phyloP scores from a whole-genome alignment of 2,329 filamentous ascomycete genomes.

The Colletotrichum lindemuthianum region DNA sequence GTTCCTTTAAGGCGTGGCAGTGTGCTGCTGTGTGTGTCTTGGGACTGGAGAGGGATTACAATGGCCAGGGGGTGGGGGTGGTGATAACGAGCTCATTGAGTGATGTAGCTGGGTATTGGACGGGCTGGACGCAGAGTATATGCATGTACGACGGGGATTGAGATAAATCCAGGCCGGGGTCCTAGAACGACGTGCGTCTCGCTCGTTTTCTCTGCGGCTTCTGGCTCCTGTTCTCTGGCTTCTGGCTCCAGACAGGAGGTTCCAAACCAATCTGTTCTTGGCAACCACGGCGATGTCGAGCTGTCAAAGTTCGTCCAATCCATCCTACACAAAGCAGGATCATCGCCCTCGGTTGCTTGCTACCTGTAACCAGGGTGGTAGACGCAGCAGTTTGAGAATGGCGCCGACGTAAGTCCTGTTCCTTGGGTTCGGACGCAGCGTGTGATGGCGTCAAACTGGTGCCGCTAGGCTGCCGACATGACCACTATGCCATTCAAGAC shows the following conservation, averaged over 20 bases:
- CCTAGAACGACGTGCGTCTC: constrained; percentile 22
- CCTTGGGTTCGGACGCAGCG: constrained; percentile 15
- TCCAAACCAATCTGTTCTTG: constrained; percentile 6
- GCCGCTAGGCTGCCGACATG: constrained; percentile 18
- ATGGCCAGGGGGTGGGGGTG: constrained; percentile 17
- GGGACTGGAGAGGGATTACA: constrained; percentile 26
- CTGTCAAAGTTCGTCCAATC: constrained; percentile 5
- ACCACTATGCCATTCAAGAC: constrained; percentile 8
- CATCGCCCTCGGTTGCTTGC: too few relatives aligned
- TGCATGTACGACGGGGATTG: constrained; percentile 25
- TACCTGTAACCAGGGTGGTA: not conserved
- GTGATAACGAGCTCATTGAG: not conserved
- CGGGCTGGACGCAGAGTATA: constrained; percentile 8
- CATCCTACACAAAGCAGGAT: not conserved
- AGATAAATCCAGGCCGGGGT: constrained; percentile 15
- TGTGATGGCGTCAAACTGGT: constrained; percentile 15
- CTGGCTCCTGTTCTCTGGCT: constrained; percentile 14
- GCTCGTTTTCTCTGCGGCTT: constrained; percentile 28
- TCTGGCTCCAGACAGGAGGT: constrained; percentile 4
- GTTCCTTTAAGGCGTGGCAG: constrained; percentile 35
- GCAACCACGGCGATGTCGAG: constrained; percentile 12
- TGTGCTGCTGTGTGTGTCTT: constrained; percentile 20
- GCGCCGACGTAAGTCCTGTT: constrained; percentile 16
- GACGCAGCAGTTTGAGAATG: constrained; percentile 1
- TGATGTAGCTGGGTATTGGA: constrained; percentile 18